These are phyloP conservation scores for Moringa oleifera DNA, from an alignment of 345 rosid species.

Conservation along the genomic window DNA sequence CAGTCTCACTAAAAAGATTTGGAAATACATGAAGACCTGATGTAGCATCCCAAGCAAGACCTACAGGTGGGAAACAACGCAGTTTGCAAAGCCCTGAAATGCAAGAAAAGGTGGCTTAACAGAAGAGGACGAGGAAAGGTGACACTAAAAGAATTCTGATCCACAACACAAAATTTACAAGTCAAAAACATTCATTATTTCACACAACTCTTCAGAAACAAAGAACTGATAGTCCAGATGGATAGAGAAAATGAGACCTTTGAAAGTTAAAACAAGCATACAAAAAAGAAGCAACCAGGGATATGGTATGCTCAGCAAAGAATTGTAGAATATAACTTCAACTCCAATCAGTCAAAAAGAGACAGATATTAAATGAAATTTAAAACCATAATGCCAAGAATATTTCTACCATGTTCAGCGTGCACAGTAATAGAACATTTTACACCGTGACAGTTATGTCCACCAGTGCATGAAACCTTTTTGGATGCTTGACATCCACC, in stretches of 20 bases:
- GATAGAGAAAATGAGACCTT: too few species aligned
- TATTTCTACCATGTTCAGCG: neutral
- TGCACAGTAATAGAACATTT: too few species aligned
- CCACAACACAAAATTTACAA: neutral
- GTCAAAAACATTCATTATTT: too few species aligned
- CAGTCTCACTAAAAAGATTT: constrained; percentile 55
- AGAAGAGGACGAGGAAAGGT: constrained; percentile 7
- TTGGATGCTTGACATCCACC: too few species aligned
- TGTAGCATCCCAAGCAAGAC: constrained; percentile 91
- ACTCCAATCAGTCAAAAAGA: neutral
- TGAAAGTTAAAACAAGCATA: too few species aligned
- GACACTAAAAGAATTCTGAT: neutral
- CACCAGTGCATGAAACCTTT: too few species aligned
- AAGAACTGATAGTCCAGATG: neutral
- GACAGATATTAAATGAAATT: neutral
- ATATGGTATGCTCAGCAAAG: neutral
- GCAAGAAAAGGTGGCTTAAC: constrained; percentile 16
- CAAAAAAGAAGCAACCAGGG: too few species aligned
- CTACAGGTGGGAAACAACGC: constrained; percentile 98
- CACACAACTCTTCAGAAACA: neutral
- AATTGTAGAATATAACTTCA: neutral
- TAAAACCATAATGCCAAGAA: neutral
- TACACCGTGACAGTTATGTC: too few species aligned
- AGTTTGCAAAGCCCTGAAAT: constrained; percentile 86
- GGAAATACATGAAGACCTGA: constrained; percentile 82